phyloP scores from a whole-genome alignment of 495 filamentous ascomycete genomes.

The Penicillium macrosclerotiorum region DNA sequence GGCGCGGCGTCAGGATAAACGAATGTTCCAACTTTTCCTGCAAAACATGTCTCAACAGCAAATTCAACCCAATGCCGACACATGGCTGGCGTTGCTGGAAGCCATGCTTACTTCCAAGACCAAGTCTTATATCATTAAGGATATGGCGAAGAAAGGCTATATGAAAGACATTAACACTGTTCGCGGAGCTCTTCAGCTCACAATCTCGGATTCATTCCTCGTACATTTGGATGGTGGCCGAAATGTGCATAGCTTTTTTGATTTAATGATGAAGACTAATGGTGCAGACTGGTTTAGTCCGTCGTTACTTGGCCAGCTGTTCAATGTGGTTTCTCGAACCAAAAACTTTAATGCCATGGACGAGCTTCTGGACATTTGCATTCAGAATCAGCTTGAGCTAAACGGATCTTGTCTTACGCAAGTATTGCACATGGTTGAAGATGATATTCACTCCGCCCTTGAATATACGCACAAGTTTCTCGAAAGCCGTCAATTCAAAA shows the following conservation, averaged over 20 bases:
- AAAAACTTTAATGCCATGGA: slow-evolving; percentile 24
- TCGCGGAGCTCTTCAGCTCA: slow-evolving; percentile 28
- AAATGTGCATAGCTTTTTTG: slow-evolving; percentile 34
- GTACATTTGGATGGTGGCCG: slow-evolving; percentile 34
- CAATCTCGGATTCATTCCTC: slow-evolving; percentile 31
- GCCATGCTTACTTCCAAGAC: slow-evolving; percentile 29
- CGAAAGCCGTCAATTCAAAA: slow-evolving; percentile 7
- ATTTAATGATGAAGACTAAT: slow-evolving; percentile 25
- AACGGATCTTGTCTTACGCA: slow-evolving; percentile 17
- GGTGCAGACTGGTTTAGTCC: slow-evolving; percentile 35
- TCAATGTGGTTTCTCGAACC: slow-evolving; percentile 25
- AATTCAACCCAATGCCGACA: slow-evolving; percentile 40
- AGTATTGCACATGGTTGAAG: slow-evolving; percentile 21
- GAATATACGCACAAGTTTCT: slow-evolving; percentile 19
- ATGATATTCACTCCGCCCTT: slow-evolving; percentile 22
- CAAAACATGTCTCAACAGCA: slow-evolving; percentile 30
- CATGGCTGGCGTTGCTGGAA: slow-evolving; percentile 43
- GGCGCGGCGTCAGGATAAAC: slow-evolving; percentile 35
- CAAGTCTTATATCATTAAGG: slow-evolving; percentile 30
- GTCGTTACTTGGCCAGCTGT: slow-evolving; percentile 35
- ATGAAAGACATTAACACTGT: slow-evolving; percentile 20
- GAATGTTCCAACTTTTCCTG: slow-evolving; percentile 30
- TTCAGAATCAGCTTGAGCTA: slow-evolving; percentile 20
- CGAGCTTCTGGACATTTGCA: slow-evolving; percentile 29
- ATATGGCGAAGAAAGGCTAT: slow-evolving; percentile 35